A percentile compares a stretch with the other conserved stretches of the same genome.
phyloP scores from a whole-genome alignment of 116 monocot species.

The Thalassia testudinum region DNA sequence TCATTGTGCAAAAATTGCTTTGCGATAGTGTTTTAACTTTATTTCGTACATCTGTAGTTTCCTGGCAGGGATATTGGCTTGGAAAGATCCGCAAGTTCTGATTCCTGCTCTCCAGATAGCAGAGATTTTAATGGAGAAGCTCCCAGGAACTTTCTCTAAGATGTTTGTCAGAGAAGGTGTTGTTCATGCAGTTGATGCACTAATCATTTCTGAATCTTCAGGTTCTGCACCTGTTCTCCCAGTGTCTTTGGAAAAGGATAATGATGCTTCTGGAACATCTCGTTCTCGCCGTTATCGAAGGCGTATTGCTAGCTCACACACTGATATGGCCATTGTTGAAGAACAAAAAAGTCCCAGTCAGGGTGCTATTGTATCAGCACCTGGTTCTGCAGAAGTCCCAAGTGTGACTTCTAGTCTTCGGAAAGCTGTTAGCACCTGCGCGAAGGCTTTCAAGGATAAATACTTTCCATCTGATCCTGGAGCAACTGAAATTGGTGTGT shows the following conservation, averaged over 20 bases:
- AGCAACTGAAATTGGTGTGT: conserved; percentile 53
- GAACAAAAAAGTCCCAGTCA: conserved; percentile 34
- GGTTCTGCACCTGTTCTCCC: conserved; percentile 20
- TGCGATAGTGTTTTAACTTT: background rate
- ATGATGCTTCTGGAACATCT: conserved; percentile 31
- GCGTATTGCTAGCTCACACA: conserved; percentile 14
- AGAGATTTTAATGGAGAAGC: conserved; percentile 90
- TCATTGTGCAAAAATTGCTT: background rate
- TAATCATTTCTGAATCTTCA: conserved; percentile 47
- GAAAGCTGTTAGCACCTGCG: conserved; percentile 57
- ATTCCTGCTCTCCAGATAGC: conserved; percentile 90
- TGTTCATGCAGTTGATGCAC: conserved; percentile 84
- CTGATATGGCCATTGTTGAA: conserved; percentile 31
- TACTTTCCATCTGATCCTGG: conserved; percentile 58
- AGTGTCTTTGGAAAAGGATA: conserved; percentile 38
- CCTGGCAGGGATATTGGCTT: conserved; percentile 89
- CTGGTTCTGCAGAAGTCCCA: conserved; percentile 32
- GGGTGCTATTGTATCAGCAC: conserved; percentile 22
- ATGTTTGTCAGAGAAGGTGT: conserved; percentile 97
- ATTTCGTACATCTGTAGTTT: conserved; percentile 34
- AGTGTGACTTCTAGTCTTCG: conserved; percentile 47
- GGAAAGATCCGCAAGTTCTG: conserved; percentile 96
- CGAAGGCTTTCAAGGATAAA: conserved; percentile 77
- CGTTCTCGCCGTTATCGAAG: conserved; percentile 69
- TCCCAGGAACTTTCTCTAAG: conserved; percentile 79